Percentiles rank a stretch among this genome's conserved stretches.
Conservation (phyloP, 1,139 yeast genomes). For the Diutina mesorugosa region DNA sequence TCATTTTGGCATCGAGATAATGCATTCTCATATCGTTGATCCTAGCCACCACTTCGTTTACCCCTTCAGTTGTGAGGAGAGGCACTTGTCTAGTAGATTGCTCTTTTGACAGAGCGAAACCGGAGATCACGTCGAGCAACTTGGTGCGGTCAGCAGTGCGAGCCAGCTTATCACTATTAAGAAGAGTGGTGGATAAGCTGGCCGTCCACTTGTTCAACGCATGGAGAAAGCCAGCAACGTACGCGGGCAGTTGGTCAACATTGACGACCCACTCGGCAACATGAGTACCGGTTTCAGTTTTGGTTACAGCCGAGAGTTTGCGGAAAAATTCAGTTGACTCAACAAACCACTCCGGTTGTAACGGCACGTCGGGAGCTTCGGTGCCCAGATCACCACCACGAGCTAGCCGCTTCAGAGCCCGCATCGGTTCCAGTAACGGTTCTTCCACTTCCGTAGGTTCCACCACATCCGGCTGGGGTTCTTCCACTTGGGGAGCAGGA, state of each 20-base stretch:
- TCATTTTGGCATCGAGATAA: slow-evolving; percentile 4
- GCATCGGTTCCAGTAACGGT: slow-evolving; percentile 9
- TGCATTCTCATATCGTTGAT: neutral
- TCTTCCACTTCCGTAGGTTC: neutral
- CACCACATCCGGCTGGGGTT: slow-evolving; percentile 5
- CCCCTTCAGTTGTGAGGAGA: neutral
- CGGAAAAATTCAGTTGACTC: slow-evolving; percentile 19
- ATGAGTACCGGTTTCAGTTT: neutral
- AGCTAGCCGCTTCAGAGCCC: slow-evolving; percentile 27
- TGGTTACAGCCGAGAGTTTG: neutral
- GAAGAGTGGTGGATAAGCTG: neutral
- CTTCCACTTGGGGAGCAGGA: slow-evolving; percentile 3
- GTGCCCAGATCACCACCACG: slow-evolving; percentile 9
- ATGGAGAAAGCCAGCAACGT: neutral
- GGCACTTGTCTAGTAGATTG: neutral
- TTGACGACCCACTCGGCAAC: neutral
- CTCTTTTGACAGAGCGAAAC: slow-evolving; percentile 15
- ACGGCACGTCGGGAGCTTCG: slow-evolving; percentile 4
- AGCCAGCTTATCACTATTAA: neutral
- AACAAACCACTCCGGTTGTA: slow-evolving; percentile 5
- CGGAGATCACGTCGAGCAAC: slow-evolving; percentile 22
- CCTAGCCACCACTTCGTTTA: neutral
- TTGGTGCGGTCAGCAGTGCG: slow-evolving; percentile 26
- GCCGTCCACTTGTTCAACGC: neutral
- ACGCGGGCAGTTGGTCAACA: neutral